Percentiles rank a stretch among this genome's conserved stretches.
phyloP scores from a whole-genome alignment of 2,329 filamentous ascomycete species.

The Diaporthe humulicola region DNA sequence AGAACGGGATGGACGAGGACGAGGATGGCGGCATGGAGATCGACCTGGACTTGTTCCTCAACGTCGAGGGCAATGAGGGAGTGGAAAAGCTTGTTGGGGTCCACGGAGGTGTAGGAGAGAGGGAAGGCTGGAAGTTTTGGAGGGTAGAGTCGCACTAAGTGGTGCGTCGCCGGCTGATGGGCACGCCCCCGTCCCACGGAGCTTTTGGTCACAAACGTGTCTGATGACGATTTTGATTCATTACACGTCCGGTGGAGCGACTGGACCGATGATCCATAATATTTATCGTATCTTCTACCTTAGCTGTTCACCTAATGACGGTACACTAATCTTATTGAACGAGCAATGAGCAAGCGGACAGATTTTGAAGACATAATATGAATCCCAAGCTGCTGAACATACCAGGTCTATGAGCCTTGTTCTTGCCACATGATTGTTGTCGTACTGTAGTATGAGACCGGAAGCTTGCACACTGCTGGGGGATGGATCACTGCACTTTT shows the following conservation, averaged over 20 bases:
- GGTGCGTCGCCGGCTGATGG: slow-evolving; percentile 13
- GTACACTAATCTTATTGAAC: slow-evolving; percentile 12
- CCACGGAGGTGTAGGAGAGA: slow-evolving; percentile 73
- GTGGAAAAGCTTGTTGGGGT: slow-evolving; percentile 92
- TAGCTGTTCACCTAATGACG: slow-evolving; percentile 13
- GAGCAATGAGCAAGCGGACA: neutral
- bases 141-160: slow-evolving; percentile 65
- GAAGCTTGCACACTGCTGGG: neutral
- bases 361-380: neutral
- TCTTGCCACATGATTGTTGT: neutral
- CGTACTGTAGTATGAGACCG: neutral
- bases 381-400: neutral
- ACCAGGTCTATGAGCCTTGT: neutral
- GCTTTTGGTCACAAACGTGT: slow-evolving; percentile 4
- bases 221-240: slow-evolving; percentile 10
- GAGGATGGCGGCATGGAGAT: slow-evolving; percentile 90
- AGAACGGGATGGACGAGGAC: slow-evolving; percentile 85
- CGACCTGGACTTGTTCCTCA: slow-evolving; percentile 85
- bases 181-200: neutral
- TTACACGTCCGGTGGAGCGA: neutral
- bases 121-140: slow-evolving; percentile 92
- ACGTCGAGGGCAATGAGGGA: slow-evolving; percentile 84
- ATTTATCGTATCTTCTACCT: neutral
- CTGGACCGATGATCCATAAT: neutral
- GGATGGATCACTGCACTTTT: too few species aligned